These are phyloP conservation scores for Apiospora aurea DNA, from an alignment of 2,329 filamentous ascomycete genomes.

Conservation along the genomic window DNA sequence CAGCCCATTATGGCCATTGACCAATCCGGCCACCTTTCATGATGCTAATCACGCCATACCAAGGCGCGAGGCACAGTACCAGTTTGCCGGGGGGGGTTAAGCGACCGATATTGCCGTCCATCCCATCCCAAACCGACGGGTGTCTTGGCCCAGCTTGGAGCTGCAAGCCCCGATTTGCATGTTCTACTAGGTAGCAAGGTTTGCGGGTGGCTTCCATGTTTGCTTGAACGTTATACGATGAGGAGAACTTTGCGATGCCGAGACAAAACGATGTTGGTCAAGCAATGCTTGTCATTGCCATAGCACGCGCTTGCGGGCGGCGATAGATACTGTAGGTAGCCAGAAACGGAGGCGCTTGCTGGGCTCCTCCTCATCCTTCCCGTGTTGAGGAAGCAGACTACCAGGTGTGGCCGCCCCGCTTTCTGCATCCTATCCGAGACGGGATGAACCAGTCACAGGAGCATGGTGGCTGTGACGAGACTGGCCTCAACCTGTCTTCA, in stretches of 20 bases:
- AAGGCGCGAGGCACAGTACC: constrained; percentile 5
- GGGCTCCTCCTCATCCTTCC: constrained; percentile 4
- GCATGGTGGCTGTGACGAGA: constrained; percentile 19
- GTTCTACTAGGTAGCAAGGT: neutral
- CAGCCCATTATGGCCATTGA: constrained; percentile 12
- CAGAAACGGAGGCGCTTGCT: constrained; percentile 8
- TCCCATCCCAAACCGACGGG: constrained; percentile 7
- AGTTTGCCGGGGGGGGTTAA: neutral
- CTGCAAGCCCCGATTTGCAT: constrained; percentile 1
- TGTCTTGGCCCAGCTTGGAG: constrained; percentile 3
- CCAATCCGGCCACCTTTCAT: constrained; percentile 18
- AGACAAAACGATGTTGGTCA: neutral
- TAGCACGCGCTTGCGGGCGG: neutral
- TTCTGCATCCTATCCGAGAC: constrained; percentile 4
- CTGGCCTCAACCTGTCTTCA: constrained; percentile 16
- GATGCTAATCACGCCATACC: constrained; percentile 21
- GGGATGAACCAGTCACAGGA: constrained; percentile 24
- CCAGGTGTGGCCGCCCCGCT: constrained; percentile 8
- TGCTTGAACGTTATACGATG: neutral
- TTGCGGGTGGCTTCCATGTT: constrained; percentile 1
- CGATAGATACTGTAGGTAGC: neutral
- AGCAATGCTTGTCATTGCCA: constrained; percentile 6
- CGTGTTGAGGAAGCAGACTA: constrained; percentile 11
- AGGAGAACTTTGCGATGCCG: neutral
- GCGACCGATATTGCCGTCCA: constrained; percentile 14